phyloP scores from a whole-genome alignment of 768 basidiomycete genomes.

The Leccinum disarticulatum region DNA sequence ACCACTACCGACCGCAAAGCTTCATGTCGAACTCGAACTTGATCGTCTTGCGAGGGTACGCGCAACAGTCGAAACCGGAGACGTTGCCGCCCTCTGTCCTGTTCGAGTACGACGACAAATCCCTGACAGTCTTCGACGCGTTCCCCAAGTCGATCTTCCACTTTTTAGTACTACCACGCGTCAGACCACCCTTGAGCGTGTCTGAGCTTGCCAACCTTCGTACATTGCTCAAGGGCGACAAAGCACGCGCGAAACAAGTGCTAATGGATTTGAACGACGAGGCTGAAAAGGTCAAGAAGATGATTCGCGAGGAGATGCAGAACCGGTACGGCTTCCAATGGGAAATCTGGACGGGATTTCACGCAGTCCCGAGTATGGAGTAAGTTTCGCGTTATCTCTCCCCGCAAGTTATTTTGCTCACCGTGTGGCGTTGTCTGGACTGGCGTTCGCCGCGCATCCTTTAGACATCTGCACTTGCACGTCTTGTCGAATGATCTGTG shows the following conservation, averaged over 20 bases:
- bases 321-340: constrained; percentile 72
- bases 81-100: constrained; percentile 60
- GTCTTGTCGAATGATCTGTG: constrained; percentile 78
- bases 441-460: background rate
- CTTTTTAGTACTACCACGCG: constrained; percentile 79
- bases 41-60: constrained; percentile 63
- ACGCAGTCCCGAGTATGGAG: constrained; percentile 85
- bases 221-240: constrained; percentile 54
- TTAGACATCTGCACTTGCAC: constrained; percentile 82
- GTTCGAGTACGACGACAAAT: constrained; percentile 52
- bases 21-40: constrained; percentile 44
- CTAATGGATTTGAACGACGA: constrained; percentile 54
- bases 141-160: constrained; percentile 88
- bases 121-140: constrained; percentile 69
- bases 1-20: background rate
- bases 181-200: constrained; percentile 30
- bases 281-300: constrained; percentile 52
- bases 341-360: constrained; percentile 81
- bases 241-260: constrained; percentile 51
- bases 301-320: constrained; percentile 80
- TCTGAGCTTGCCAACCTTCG: constrained; percentile 53
- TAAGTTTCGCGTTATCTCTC: constrained; percentile 38
- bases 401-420: background rate
- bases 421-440: background rate
- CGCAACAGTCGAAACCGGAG: constrained; percentile 45